Evolutionary conservation across 768 basidiomycete species (phyloP), one percentile per base, ranked within the genome.

Genomic region (Termitomyces heimii): DNA sequence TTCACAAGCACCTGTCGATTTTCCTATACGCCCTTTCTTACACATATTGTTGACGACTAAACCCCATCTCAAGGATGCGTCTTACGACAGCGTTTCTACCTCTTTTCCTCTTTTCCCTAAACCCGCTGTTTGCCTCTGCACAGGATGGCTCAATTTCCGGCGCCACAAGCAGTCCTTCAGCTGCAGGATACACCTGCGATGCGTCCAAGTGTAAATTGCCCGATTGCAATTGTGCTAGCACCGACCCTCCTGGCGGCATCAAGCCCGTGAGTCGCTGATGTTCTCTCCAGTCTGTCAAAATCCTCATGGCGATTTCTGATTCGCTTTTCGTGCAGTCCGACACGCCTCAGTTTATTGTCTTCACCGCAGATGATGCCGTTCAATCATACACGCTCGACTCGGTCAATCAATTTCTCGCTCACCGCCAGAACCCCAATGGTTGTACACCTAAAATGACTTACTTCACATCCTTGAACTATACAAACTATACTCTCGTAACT

Each of bases 401-500:
- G 5, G 75, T 91, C 61, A 88, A 90, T 66, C 82, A 86, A 63
- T 87, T 92, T 73, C 77, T 89, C 51, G 85, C 79, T 3, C 82
- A 87, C 2, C 84, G 89, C 48, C 78, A 80, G 65, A 89, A 89
- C 64, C 88, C 88, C 32, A 89, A 91, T 61, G 85, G 88, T 16
- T 92, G 89, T 68, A 61, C 67, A n/a, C 80, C 82, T 37, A 86
- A 82, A 68, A 89, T 87, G 82, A 89, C 88, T 28, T 92, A 88
- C 70, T 91, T 79, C 69, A 82, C 82, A 8, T 86, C 84, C 3
- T 71, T 89, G 35, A 79, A 79, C 53, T 91, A 82, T 70, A 91
- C 89, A 14, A 90, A 91, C 68, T 88, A 85, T 68, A 83, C 85
- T 1, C 77, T 89, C 48, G 85, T 89, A 40, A 89, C 79, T 12